Evolutionary conservation across 2,329 filamentous ascomycete genomes (phyloP).

Genomic region (Zymoseptoria crescenta): DNA sequence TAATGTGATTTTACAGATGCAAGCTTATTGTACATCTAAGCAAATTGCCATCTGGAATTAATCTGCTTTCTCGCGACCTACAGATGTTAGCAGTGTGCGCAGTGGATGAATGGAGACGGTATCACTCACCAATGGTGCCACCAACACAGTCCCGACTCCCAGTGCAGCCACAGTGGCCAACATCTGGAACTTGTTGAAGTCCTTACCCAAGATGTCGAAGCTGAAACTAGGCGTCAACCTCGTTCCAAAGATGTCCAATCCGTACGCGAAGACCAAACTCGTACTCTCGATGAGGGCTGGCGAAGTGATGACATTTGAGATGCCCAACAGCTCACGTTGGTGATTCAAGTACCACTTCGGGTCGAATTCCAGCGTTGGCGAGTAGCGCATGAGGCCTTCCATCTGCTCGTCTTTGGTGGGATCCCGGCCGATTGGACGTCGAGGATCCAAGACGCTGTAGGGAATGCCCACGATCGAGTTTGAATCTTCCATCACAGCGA

Average conservation of each 20-base stretch:
- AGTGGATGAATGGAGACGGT: background rate
- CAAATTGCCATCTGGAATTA: constrained; percentile 53
- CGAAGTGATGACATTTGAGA: constrained; percentile 63
- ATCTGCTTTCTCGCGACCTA: constrained; percentile 57
- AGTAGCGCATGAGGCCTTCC: constrained; percentile 74
- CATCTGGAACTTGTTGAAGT: constrained; percentile 85
- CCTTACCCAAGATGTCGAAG: constrained; percentile 88
- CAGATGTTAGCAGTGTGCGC: constrained; percentile 16
- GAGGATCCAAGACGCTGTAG: constrained; percentile 70
- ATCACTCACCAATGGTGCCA: constrained; percentile 74
- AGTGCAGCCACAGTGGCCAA: constrained; percentile 76
- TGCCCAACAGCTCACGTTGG: constrained; percentile 69
- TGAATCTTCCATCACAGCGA: constrained; percentile 67
- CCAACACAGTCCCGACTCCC: constrained; percentile 63
- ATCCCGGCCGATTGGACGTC: constrained; percentile 77
- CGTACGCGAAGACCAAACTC: constrained; percentile 79
- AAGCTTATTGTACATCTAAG: constrained; percentile 7
- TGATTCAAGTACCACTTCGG: constrained; percentile 75
- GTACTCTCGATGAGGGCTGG: constrained; percentile 87
- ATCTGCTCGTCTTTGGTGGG: constrained; percentile 70
- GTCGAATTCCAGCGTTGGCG: constrained; percentile 72
- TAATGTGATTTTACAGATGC: background rate
- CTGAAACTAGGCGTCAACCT: constrained; percentile 77
- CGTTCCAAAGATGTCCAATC: constrained; percentile 81
- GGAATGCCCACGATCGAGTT: constrained; percentile 74